phyloP scores from a whole-genome alignment of 1,284 basidiomycete genomes.

The Sphagnurus paluster region DNA sequence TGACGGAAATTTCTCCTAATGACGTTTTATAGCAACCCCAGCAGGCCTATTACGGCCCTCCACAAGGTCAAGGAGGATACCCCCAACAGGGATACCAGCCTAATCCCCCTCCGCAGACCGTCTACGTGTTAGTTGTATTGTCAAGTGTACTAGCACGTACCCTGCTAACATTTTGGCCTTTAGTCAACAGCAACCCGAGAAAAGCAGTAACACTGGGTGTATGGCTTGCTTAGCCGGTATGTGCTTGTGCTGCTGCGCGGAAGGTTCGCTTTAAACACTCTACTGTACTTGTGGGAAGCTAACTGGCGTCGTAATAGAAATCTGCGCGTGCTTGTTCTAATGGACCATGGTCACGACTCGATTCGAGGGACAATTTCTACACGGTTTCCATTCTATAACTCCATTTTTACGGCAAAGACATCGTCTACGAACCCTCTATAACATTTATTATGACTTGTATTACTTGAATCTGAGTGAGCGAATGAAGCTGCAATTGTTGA shows the following conservation, averaged over 20 bases:
- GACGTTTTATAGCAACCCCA: constrained; percentile 51
- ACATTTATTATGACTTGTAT: too few relatives aligned
- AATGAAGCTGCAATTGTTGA: too few relatives aligned
- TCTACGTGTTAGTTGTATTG: constrained; percentile 65
- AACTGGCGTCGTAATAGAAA: constrained; percentile 45
- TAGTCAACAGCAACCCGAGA: constrained; percentile 51
- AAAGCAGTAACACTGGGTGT: constrained; percentile 46
- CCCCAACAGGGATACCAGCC: constrained; percentile 61
- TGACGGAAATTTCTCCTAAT: neutral
- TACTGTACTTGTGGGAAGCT: constrained; percentile 6
- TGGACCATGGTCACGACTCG: neutral
- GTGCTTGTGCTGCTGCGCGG: constrained; percentile 75
- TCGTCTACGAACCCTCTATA: neutral
- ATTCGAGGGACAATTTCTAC: constrained; percentile 9
- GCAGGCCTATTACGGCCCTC: constrained; percentile 54
- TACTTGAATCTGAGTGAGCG: neutral
- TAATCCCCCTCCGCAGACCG: constrained; percentile 69
- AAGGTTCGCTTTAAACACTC: constrained; percentile 50
- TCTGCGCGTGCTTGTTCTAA: constrained; percentile 73
- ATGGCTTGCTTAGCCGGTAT: constrained; percentile 72
- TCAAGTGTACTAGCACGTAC: neutral
- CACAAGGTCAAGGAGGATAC: constrained; percentile 36
- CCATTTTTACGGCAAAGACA: neutral
- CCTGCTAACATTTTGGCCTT: constrained; percentile 1
- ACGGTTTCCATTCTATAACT: constrained; percentile 1